These are phyloP conservation scores for Malus sieversii DNA, from an alignment of 306 rosid genomes.

Conservation along the genomic window DNA sequence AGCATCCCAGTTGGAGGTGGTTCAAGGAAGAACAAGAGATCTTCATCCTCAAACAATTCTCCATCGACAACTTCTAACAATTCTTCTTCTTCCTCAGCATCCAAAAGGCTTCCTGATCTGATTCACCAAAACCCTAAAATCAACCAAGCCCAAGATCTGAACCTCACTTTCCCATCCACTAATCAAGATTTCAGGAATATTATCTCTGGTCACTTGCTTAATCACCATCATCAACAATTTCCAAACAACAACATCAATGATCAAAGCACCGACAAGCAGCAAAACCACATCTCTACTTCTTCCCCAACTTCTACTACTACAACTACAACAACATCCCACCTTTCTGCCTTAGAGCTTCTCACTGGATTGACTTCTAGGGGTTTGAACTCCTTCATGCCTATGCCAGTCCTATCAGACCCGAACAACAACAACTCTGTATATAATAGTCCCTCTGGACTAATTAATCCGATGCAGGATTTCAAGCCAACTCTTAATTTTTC, in stretches of 20 bases:
- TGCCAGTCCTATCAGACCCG: conserved; percentile 32
- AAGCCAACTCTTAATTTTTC: conserved; percentile 57
- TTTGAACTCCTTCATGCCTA: conserved; percentile 48
- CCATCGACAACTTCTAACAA: conserved; percentile 3
- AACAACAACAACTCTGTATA: conserved; percentile 7
- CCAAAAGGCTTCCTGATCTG: conserved; percentile 41
- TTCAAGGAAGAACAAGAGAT: conserved; percentile 70
- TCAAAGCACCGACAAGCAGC: conserved; percentile 7
- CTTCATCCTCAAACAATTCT: conserved; percentile 19
- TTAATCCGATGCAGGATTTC: conserved; percentile 38
- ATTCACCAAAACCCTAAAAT: conserved; percentile 33
- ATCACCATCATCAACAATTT: conserved; percentile 15
- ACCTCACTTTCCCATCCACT: conserved; percentile 35
- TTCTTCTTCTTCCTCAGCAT: conserved; percentile 2
- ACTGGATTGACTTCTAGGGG: conserved; percentile 53
- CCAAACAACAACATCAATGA: conserved; percentile 9
- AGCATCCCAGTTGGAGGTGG: conserved; percentile 91
- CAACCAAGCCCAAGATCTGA: conserved; percentile 50
- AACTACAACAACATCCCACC: conserved; percentile 17
- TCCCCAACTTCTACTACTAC: conserved; percentile 3
- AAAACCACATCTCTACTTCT: conserved; percentile 12
- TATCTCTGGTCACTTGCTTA: conserved; percentile 22
- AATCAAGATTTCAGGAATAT: conserved; percentile 19
- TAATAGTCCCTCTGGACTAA: conserved; percentile 25
- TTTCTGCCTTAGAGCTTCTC: conserved; percentile 65